phyloP scores from a whole-genome alignment of 2,329 filamentous ascomycete species.

The Coleophoma eucalyptorum region DNA sequence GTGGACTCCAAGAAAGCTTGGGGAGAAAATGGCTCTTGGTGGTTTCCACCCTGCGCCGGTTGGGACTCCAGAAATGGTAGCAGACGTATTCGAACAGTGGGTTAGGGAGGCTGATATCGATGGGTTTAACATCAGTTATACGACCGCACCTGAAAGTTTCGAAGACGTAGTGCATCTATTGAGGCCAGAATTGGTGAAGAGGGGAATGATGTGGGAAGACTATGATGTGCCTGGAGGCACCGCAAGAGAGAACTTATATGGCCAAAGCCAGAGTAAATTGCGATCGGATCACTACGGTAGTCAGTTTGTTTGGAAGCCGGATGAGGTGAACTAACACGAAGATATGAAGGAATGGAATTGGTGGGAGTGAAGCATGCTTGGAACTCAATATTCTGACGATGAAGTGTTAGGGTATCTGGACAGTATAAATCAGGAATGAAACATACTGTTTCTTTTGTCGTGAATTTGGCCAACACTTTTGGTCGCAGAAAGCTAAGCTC shows the following conservation, averaged over 20 bases:
- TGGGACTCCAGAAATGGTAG: slow-evolving; percentile 51
- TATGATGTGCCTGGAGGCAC: slow-evolving; percentile 51
- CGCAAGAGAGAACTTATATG: slow-evolving; percentile 51
- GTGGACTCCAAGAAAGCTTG: slow-evolving; percentile 61
- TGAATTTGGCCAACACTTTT: no score
- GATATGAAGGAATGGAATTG: no score
- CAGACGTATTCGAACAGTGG: slow-evolving; percentile 65
- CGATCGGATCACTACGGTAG: background rate
- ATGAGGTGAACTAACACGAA: background rate
- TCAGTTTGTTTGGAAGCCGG: background rate
- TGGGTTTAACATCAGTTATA: slow-evolving; percentile 65
- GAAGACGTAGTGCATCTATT: slow-evolving; percentile 62
- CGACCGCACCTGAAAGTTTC: slow-evolving; percentile 50
- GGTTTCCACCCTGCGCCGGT: slow-evolving; percentile 53
- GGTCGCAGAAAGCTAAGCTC: no score
- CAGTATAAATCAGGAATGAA: no score
- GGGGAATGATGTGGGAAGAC: slow-evolving; percentile 49
- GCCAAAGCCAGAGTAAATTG: background rate
- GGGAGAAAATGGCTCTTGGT: slow-evolving; percentile 63
- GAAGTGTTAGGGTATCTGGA: no score
- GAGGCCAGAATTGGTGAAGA: slow-evolving; percentile 55
- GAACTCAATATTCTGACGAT: no score
- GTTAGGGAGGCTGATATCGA: slow-evolving; percentile 65
- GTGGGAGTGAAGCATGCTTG: no score
- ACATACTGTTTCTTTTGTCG: no score